Base-by-base conservation (phyloP, 2,329 filamentous ascomycete species). In the Cladosporium sp. region DNA sequence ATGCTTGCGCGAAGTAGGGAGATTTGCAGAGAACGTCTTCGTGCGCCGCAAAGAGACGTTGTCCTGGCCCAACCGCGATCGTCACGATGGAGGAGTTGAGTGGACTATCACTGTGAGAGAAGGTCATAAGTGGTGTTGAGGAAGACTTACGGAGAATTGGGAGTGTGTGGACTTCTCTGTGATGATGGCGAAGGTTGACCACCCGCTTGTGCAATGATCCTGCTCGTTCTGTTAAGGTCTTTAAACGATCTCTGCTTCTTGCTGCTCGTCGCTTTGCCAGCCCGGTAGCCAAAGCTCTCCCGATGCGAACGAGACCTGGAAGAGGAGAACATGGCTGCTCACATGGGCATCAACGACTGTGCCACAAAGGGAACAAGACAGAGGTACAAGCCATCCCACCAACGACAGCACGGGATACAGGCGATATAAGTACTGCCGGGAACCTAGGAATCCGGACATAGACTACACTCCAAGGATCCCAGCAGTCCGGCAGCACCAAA, bases 1-100 rank as follows among this genome's bases (percentile, higher is more conserved):
- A 83, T 42, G 81, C 79, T 50, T 83, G 76, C 60, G 84, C 79
- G 75, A 97, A 96, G 81, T 87, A 96, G 7, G 90, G 85, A 10
- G 90, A 94, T 56, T 82, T 78, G 70, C 81, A 83, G 59, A 97
- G 85, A 60, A 96, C 83, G 64, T 94, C 88, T 77, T 96, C 90
- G 73, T 96, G 92, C 6, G 91, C 91, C 36, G 92, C 92, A 70
- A 97, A 97, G 65, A 96, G 87, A 20, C 92, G 85, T 72, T 91
- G 65, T 7, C 67, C 61, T 13, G 65, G 62, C 62, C 92, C 91
- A 71, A 97, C 85, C 67, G 88, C 85, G 68, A 97, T 80, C 55
- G 91, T 96, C 74, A 96, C 82, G 74, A 96, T 95, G 71, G 91
- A 88, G 65, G 82, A 83, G 66, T 81, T 81, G 68, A 84, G 77